phyloP scores from a whole-genome alignment of 345 rosid genomes.

The Syzygium aromaticum region DNA sequence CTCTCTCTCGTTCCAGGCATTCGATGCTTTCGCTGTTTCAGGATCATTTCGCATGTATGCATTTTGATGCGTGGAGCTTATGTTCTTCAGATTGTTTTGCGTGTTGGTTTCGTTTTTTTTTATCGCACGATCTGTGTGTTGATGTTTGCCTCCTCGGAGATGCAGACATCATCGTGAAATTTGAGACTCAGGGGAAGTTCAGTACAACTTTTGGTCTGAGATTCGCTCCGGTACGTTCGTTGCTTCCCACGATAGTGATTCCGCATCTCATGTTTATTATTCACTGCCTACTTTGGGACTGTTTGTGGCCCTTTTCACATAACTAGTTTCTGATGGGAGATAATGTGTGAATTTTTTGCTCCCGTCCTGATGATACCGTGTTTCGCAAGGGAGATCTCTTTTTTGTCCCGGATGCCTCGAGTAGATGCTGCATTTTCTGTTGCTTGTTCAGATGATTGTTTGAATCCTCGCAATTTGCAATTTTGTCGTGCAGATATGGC shows the following conservation, averaged over 20 bases:
- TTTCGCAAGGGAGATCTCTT: not conserved
- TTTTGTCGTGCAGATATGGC: constrained; percentile 38
- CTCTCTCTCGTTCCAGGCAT: not conserved
- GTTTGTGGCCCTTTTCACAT: not conserved
- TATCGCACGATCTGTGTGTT: not conserved
- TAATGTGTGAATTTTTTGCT: not conserved
- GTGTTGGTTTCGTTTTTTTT: not conserved
- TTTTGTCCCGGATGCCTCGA: not conserved
- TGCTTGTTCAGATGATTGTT: not conserved
- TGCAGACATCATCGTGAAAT: not conserved
- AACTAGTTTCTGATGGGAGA: not conserved
- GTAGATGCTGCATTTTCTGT: not conserved
- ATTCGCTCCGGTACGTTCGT: not conserved
- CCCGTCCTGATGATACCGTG: not conserved
- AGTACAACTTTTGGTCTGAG: not conserved
- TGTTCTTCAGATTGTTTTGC: not conserved
- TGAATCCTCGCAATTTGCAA: not conserved
- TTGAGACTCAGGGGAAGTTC: not conserved
- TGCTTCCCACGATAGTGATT: not conserved
- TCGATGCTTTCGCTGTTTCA: not conserved
- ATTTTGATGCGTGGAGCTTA: not conserved
- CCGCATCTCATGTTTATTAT: not conserved
- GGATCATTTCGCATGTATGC: not conserved
- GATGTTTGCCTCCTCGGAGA: not conserved
- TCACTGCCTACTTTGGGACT: not conserved